These are phyloP conservation scores for Ceratocystis destructans DNA, from an alignment of 2,329 filamentous ascomycete species.

Conservation along the genomic window DNA sequence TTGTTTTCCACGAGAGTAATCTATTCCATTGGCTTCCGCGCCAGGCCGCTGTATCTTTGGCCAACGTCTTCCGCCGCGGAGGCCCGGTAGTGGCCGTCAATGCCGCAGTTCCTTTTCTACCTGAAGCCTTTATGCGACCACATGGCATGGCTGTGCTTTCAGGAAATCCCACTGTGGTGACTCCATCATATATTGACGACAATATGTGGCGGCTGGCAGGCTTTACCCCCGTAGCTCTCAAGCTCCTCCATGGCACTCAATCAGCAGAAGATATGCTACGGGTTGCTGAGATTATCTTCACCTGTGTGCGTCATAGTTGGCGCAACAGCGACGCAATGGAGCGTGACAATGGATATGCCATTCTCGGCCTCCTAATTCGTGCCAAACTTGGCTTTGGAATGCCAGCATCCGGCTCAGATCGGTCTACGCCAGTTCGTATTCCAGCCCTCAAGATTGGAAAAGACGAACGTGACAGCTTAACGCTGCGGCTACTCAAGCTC, in stretches of 20 bases:
- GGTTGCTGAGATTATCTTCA: constrained; percentile 70
- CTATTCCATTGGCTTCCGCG: constrained; percentile 65
- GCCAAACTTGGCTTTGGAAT: constrained; percentile 53
- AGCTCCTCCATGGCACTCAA: constrained; percentile 64
- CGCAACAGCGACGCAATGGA: constrained; percentile 98
- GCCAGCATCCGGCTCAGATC: constrained; percentile 5
- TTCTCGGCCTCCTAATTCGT: constrained; percentile 69
- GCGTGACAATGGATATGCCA: constrained; percentile 81
- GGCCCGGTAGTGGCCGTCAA: constrained; percentile 77
- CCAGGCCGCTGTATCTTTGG: constrained; percentile 52
- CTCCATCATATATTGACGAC: constrained; percentile 78
- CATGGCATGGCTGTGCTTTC: constrained; percentile 73
- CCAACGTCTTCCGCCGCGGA: constrained; percentile 55
- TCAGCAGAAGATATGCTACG: constrained; percentile 58
- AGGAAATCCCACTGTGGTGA: constrained; percentile 66
- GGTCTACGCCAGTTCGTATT: not conserved
- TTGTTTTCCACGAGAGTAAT: constrained; percentile 62
- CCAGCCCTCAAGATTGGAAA: constrained; percentile 31
- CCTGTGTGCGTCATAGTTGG: constrained; percentile 82
- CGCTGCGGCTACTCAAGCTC: constrained; percentile 55
- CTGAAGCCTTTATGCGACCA: constrained; percentile 69
- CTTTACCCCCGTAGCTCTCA: constrained; percentile 71
- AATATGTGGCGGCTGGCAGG: constrained; percentile 88
- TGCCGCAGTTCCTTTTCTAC: constrained; percentile 70
- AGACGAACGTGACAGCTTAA: constrained; percentile 42